Conservation (phyloP, 2,329 filamentous ascomycete genomes). For the Hypoxylon sp. region DNA sequence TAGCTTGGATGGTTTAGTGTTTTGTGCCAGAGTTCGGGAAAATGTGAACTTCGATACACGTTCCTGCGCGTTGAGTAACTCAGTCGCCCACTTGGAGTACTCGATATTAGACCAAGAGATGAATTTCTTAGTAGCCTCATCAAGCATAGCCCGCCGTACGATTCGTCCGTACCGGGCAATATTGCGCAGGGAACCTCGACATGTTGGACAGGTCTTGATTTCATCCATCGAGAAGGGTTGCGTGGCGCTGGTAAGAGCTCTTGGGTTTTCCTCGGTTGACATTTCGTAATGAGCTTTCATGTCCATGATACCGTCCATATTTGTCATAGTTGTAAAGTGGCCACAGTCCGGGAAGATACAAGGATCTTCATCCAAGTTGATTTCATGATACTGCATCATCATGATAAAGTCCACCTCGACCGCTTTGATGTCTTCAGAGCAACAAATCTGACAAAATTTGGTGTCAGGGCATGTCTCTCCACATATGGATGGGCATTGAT, state of each 20-base stretch:
- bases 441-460: slow-evolving; percentile 69
- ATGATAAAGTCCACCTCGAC: slow-evolving; percentile 68
- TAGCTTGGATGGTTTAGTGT: slow-evolving; percentile 13
- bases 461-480: slow-evolving; percentile 69
- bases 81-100: slow-evolving; percentile 55
- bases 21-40: slow-evolving; percentile 4
- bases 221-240: slow-evolving; percentile 63
- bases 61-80: slow-evolving; percentile 45
- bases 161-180: slow-evolving; percentile 72
- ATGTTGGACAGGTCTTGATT: slow-evolving; percentile 68
- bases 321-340: slow-evolving; percentile 70
- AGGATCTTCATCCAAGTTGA: slow-evolving; percentile 69
- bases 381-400: slow-evolving; percentile 65
- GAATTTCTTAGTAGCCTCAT: slow-evolving; percentile 74
- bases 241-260: slow-evolving; percentile 52
- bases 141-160: slow-evolving; percentile 68
- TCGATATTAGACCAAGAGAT: slow-evolving; percentile 63
- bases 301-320: slow-evolving; percentile 70
- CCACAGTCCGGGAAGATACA: slow-evolving; percentile 72
- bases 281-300: slow-evolving; percentile 63
- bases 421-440: slow-evolving; percentile 56
- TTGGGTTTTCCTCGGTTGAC: slow-evolving; percentile 52
- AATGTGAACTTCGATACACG: slow-evolving; percentile 4
- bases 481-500: slow-evolving; percentile 71
- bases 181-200: slow-evolving; percentile 68